Conservation (phyloP, 179 eudicot genomes). For the Drosera spatulata region DNA sequence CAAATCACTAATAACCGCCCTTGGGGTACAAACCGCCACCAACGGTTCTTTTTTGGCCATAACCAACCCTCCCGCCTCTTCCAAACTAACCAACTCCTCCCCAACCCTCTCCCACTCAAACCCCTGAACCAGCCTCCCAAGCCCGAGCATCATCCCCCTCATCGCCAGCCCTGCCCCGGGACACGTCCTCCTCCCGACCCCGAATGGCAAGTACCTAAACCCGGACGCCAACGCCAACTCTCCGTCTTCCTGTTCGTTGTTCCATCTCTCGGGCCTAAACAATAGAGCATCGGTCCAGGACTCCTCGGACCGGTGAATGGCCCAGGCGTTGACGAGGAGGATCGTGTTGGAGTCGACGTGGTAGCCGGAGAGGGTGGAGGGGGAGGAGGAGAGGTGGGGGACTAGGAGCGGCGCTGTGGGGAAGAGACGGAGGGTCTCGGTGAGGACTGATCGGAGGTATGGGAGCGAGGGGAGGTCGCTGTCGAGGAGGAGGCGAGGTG, state of each 20-base stretch:
- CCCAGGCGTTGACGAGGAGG: constrained; percentile 9
- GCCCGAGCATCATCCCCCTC: neutral
- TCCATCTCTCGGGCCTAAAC: constrained; percentile 10
- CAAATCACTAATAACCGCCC: no score
- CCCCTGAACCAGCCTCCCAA: constrained; percentile 4
- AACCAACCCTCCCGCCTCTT: constrained; percentile 6
- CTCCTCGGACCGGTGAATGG: constrained; percentile 2
- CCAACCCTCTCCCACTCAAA: constrained; percentile 10
- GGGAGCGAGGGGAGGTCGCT: constrained; percentile 4
- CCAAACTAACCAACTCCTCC: constrained; percentile 6
- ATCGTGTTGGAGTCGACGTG: constrained; percentile 4
- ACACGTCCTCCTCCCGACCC: constrained; percentile 8
- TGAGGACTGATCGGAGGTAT: constrained; percentile 2
- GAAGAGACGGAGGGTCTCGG: constrained; percentile 8
- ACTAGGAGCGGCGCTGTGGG: constrained; percentile 5
- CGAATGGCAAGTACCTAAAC: constrained; percentile 11
- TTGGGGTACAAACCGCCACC: constrained; percentile 4
- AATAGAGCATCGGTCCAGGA: constrained; percentile 4
- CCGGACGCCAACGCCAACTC: neutral
- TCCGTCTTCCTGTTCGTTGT: neutral
- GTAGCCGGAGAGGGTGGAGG: constrained; percentile 3
- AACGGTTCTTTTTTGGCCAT: constrained; percentile 8
- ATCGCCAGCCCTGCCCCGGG: constrained; percentile 6
- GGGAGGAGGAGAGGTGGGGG: neutral
- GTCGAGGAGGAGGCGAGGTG: constrained; percentile 2